Evolutionary conservation across 2,329 filamentous ascomycete genomes (phyloP).

Genomic region (Neonectria ditissima): DNA sequence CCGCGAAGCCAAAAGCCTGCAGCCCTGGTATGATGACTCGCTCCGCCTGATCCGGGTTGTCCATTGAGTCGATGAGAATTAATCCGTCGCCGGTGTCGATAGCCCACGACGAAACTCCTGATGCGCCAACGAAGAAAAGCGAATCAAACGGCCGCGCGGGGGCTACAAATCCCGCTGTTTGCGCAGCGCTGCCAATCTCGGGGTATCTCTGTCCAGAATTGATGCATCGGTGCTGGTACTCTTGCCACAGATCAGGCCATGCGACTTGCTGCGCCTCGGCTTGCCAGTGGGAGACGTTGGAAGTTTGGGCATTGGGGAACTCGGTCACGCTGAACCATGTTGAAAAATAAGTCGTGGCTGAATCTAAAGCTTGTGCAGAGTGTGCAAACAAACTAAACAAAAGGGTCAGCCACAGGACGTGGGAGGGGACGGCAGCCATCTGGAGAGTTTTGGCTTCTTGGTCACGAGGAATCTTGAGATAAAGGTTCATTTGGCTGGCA

Average conservation of each 20-base stretch:
- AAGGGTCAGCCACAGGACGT: neutral
- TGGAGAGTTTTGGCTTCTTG: neutral
- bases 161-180: constrained; percentile 34
- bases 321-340: constrained; percentile 30
- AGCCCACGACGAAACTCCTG: constrained; percentile 42
- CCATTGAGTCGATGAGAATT: constrained; percentile 40
- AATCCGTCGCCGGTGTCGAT: constrained; percentile 45
- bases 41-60: constrained; percentile 35
- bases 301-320: constrained; percentile 29
- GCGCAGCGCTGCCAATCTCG: constrained; percentile 24
- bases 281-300: constrained; percentile 31
- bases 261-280: constrained; percentile 28
- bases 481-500: neutral
- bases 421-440: neutral
- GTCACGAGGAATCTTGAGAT: neutral
- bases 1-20: constrained; percentile 34
- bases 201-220: constrained; percentile 30
- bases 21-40: constrained; percentile 36
- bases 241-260: constrained; percentile 27
- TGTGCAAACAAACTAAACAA: neutral
- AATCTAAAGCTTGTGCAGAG: neutral
- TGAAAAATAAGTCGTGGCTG: constrained; percentile 12
- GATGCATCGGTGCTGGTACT: constrained; percentile 35
- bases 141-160: constrained; percentile 38
- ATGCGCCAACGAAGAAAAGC: constrained; percentile 40